Conservation (phyloP, 108 stramenopile genomes). For the Skeletonema tropicum region DNA sequence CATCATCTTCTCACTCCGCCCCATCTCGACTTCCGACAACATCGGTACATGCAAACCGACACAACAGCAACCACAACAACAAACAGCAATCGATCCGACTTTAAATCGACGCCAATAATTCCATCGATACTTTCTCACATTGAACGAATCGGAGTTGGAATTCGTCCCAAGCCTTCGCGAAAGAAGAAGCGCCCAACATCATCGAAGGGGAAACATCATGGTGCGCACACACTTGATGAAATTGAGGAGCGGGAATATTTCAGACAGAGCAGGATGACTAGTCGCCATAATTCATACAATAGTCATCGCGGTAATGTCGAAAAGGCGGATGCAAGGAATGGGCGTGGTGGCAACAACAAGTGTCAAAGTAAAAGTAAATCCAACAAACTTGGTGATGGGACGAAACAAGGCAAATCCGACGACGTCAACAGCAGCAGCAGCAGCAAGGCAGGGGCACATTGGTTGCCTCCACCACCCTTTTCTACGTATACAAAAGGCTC, state of each 20-base stretch:
- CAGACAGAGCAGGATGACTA: background rate
- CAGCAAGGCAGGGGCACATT: constrained; percentile 12
- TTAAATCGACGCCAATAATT: constrained; percentile 52
- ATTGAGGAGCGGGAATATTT: constrained; percentile 40
- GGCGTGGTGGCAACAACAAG: constrained; percentile 21
- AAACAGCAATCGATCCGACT: constrained; percentile 9
- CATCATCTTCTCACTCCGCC: background rate
- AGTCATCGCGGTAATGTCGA: background rate
- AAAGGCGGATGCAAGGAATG: background rate
- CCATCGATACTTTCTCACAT: constrained; percentile 70
- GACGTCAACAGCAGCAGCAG: background rate
- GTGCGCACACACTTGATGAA: constrained; percentile 29
- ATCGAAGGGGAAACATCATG: background rate
- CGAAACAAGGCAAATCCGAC: background rate
- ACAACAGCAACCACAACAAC: background rate
- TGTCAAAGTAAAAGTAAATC: background rate
- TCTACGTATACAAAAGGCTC: constrained; percentile 21
- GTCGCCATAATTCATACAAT: background rate
- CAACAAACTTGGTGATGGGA: background rate
- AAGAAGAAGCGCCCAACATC: constrained; percentile 15
- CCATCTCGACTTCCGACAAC: background rate
- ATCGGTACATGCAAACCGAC: background rate
- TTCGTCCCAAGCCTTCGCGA: constrained; percentile 24
- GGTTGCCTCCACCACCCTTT: constrained; percentile 59
- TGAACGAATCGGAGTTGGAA: constrained; percentile 67